Evolutionary conservation across 306 rosid species (phyloP).

Genomic region (Quercus mongolica): DNA sequence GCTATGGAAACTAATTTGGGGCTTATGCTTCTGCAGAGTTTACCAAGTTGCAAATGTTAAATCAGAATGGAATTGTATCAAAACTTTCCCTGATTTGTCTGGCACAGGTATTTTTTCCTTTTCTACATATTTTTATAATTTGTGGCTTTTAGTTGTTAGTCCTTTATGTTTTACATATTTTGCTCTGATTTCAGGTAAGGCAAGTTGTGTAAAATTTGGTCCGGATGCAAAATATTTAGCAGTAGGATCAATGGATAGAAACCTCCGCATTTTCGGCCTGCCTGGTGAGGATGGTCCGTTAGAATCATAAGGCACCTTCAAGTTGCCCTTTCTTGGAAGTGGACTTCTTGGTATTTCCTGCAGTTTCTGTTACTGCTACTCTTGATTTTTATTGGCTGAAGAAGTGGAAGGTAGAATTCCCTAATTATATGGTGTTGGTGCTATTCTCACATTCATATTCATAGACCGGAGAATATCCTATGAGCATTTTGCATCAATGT

Average conservation of each 20-base stretch:
- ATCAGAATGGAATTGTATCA: conserved; percentile 90
- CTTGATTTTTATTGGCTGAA: conserved; percentile 18
- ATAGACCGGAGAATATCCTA: conserved; percentile 18
- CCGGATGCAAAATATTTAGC: conserved; percentile 84
- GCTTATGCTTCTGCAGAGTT: conserved; percentile 59
- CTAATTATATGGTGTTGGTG: conserved; percentile 21
- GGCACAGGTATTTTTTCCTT: conserved; percentile 71
- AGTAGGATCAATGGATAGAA: conserved; percentile 92
- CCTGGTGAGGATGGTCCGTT: conserved; percentile 50
- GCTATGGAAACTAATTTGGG: conserved; percentile 19
- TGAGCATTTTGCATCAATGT: conserved; percentile 40
- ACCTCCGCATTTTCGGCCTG: conserved; percentile 84
- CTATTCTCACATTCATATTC: conserved; percentile 9
- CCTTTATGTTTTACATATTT: background rate
- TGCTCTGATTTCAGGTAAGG: conserved; percentile 57
- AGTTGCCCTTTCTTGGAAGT: conserved; percentile 1
- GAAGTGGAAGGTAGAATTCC: conserved; percentile 29
- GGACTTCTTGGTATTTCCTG: conserved; percentile 22
- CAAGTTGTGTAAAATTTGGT: conserved; percentile 74
- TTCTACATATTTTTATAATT: background rate
- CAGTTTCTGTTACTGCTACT: conserved; percentile 16
- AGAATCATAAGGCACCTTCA: conserved; percentile 36
- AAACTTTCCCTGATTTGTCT: conserved; percentile 90
- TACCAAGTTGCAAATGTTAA: conserved; percentile 94
- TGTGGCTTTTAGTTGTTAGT: background rate